These are phyloP conservation scores for Pleurotus ostreatus DNA, from an alignment of 768 basidiomycete species.

Conservation along the genomic window DNA sequence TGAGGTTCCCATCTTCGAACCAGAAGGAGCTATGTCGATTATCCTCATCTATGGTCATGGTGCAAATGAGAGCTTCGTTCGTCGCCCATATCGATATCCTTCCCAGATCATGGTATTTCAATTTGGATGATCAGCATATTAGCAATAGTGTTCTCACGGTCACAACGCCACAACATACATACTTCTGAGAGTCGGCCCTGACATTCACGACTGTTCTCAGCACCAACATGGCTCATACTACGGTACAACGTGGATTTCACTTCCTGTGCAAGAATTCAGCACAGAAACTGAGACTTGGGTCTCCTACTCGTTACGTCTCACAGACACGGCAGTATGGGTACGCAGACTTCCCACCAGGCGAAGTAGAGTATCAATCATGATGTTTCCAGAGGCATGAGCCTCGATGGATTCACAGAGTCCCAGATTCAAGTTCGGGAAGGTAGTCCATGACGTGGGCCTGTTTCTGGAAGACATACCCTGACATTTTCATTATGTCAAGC, in stretches of 20 bases:
- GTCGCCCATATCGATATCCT: neutral
- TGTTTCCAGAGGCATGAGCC: conserved; percentile 1
- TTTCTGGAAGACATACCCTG: too few relatives aligned
- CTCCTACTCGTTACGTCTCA: too few relatives aligned
- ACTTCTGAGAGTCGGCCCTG: too few relatives aligned
- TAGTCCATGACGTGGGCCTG: neutral
- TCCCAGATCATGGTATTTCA: neutral
- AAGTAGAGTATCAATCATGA: too few relatives aligned
- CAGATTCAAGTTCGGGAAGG: conserved; percentile 5
- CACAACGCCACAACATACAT: too few relatives aligned
- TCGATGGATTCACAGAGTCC: neutral
- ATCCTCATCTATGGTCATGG: neutral
- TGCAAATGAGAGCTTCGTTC: neutral
- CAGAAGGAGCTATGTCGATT: conserved; percentile 49
- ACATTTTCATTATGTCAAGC: neutral
- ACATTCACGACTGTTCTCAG: too few relatives aligned
- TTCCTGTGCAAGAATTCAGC: too few relatives aligned
- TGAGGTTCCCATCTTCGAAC: conserved; percentile 63
- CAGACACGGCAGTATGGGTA: neutral
- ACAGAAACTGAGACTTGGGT: too few relatives aligned
- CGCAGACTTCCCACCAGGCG: neutral
- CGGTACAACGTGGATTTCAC: too few relatives aligned
- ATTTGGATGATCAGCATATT: too few relatives aligned
- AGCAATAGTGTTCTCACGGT: too few relatives aligned
- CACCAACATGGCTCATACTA: too few relatives aligned